Base-by-base conservation (phyloP, 2,329 filamentous ascomycete species). In the Exophiala sp. region DNA sequence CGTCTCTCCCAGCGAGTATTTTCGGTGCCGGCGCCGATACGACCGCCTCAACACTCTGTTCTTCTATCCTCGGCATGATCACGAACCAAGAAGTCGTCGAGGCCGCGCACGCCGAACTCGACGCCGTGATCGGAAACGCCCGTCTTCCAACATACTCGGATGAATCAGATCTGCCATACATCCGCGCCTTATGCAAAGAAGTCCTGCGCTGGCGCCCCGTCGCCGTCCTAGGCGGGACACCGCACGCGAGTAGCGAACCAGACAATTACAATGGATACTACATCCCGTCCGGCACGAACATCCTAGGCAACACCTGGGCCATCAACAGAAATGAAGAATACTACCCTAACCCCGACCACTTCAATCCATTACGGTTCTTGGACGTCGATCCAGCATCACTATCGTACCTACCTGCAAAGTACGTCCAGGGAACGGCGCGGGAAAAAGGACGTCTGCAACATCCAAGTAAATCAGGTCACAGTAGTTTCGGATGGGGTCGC, bases 311-410 rank as follows among this genome's bases (percentile, higher is more conserved):
- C 10, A 69, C 72, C 52, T 74, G 71, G 72, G 53, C 78, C 35
- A 80, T 82, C 60, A 73, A 79, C 36, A 75, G 78, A 24, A 78
- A 81, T 54, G 74, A 77, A 10, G 64, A 66, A 2, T 71, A 76
- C 47, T 82, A 79, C 62, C 78, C 78, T 2, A 73, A 77, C 50
- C 72, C 76, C 1, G 74, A 78, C 44, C 68, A 69, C 33, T 82
- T 80, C 68, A 75, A 77, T 36, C 80, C 80, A 3, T 72, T 78
- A 36, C 74, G 80, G 47, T 83, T 79, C 78, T 65, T 78, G 8
- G 72, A 80, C 42, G 70, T 75, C 1, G 69, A 68, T 8, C 80
- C 72, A 64, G 77, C 77, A 10, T 77, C 75, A 0, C 81, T 75
- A 59, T 73, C 72, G 59, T 77, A 77, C 58, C 77, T 78, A 1